Base-by-base conservation (phyloP, 768 basidiomycete genomes). In the Lactarius tabidus region DNA sequence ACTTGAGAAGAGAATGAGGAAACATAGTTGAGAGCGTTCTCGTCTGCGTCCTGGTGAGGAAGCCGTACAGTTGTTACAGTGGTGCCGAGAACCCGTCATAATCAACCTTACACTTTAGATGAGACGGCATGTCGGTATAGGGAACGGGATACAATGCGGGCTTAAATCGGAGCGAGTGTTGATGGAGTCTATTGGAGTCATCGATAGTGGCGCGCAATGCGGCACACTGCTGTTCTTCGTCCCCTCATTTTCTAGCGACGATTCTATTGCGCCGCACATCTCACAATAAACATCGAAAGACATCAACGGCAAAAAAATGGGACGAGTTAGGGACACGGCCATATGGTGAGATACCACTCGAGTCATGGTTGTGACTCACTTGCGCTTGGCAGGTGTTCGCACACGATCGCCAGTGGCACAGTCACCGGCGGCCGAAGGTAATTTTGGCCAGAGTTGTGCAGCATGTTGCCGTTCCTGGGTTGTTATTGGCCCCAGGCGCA, bases 21-120 rank as follows among this genome's bases (percentile, higher is more conserved):
- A 28, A 17, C 12, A 18, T 15, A 9, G 57, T 54, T 57, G 35
- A 67, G 57, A 7, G 68, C 61, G 57, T 69, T 63, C 60, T 67
- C 68, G 43, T 69, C 68, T 0, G 43, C 54, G 52, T 51, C 57
- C 57, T 60, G 58, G 45, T 65, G 59, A 23, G 67, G 66, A 55
- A 63, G n/a, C n/a, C n/a, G n/a, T n/a, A n/a, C n/a, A n/a, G n/a
- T n/a, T n/a, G n/a, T n/a, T n/a, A n/a, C n/a, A n/a, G n/a, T n/a
- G n/a, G n/a, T n/a, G n/a, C n/a, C n/a, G n/a, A n/a, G n/a, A n/a
- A n/a, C n/a, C n/a, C n/a, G n/a, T n/a, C n/a, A n/a, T n/a, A 56
- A 52, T 61, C 62, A 41, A 43, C 39, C 31, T 60, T 43, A 53
- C 38, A 33, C 54, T 45, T 29, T 63, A 61, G 52, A 51, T 53